Conservation (phyloP, 805 yeast genomes). For the Spathaspora girioi region DNA sequence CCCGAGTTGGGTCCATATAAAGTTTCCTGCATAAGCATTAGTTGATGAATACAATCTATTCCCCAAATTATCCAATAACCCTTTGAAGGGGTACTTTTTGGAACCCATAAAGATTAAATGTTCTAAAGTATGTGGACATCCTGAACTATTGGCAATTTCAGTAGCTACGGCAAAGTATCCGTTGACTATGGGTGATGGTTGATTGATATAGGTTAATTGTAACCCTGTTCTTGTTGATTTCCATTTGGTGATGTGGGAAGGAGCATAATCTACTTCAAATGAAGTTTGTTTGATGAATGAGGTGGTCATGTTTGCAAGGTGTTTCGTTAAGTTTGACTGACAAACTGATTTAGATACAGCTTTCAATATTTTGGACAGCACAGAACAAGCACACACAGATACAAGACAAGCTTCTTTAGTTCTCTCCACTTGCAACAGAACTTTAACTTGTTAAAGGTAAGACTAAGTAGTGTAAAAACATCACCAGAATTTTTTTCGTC, state of each 20-base stretch:
- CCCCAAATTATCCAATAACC: conserved; percentile 82
- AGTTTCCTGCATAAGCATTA: conserved; percentile 73
- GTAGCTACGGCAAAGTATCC: conserved; percentile 98
- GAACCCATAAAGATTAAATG: conserved; percentile 96
- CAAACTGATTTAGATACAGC: background rate
- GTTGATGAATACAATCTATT: conserved; percentile 80
- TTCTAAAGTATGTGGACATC: conserved; percentile 94
- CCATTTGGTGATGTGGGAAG: conserved; percentile 71
- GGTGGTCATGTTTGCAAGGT: conserved; percentile 4
- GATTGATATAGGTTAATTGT: conserved; percentile 70
- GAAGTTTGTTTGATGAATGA: conserved; percentile 29
- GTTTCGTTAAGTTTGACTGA: background rate
- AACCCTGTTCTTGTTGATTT: conserved; percentile 76
- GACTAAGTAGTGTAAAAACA: too few species aligned
- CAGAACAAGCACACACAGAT: background rate
- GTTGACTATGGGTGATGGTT: conserved; percentile 81
- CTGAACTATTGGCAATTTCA: conserved; percentile 81
- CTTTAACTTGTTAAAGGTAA: too few species aligned
- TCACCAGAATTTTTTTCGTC: background rate
- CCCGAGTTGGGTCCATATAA: conserved; percentile 63
- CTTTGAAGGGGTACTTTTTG: conserved; percentile 83
- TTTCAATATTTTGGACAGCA: conserved; percentile 3
- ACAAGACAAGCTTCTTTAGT: too few species aligned
- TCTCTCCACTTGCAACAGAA: too few species aligned
- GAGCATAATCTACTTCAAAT: conserved; percentile 73